Conservation (phyloP, 306 rosid genomes). For the Gastrolobium bilobum region DNA sequence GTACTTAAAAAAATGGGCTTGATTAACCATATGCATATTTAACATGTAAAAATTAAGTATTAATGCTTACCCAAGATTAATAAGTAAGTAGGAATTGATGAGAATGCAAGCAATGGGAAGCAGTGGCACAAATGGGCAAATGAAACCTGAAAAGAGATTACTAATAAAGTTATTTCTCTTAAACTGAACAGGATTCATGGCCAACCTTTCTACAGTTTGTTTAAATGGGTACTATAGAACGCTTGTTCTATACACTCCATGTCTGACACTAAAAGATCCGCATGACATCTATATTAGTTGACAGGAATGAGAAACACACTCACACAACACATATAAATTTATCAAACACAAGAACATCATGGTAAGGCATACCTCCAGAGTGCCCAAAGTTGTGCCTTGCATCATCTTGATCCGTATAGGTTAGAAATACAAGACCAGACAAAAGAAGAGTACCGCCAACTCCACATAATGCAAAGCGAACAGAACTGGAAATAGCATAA, state of each 20-base stretch:
- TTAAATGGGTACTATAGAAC: neutral
- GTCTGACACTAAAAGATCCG: constrained; percentile 5
- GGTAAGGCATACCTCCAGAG: constrained; percentile 77
- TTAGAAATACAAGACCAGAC: constrained; percentile 67
- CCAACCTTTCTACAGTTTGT: neutral
- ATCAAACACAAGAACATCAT: constrained; percentile 22
- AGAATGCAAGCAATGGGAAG: constrained; percentile 82
- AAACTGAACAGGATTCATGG: constrained; percentile 5
- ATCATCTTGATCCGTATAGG: constrained; percentile 84
- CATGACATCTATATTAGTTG: constrained; percentile 12
- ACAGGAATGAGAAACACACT: neutral
- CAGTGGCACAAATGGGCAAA: constrained; percentile 90
- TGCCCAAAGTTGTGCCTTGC: constrained; percentile 91
- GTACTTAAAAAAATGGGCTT: neutral
- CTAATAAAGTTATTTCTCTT: constrained; percentile 26
- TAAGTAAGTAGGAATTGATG: constrained; percentile 79
- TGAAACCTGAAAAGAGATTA: constrained; percentile 71
- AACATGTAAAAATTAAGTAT: constrained; percentile 4
- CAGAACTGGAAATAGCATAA: constrained; percentile 58
- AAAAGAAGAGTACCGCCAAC: constrained; percentile 75
- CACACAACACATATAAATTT: constrained; percentile 14
- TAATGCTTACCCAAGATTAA: constrained; percentile 82
- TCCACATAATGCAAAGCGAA: constrained; percentile 74
- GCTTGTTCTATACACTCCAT: neutral
- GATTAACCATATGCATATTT: constrained; percentile 23